Base-by-base conservation (phyloP, 1,284 basidiomycete species). In the Cryptococcus sp. region DNA sequence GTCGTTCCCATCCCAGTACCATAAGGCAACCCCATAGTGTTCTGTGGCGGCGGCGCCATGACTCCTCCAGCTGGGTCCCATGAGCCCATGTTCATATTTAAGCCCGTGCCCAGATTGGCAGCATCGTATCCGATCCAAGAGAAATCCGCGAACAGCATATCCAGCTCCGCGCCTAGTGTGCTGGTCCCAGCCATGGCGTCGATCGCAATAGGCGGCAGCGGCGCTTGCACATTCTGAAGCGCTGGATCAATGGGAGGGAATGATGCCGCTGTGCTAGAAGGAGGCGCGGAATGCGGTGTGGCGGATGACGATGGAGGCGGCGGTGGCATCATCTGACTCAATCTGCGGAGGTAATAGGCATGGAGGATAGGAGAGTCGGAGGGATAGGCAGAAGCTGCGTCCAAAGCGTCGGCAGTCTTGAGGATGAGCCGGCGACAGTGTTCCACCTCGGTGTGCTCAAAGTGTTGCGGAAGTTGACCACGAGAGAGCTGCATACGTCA, bases 381-480 rank as follows among this genome's bases (percentile, higher is more conserved):
- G 0, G 69, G 63, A 41, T 72, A 74, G 10, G 65, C 60, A 6
- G 62, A 65, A 11, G 71, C 69, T 0, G 52, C 50, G 23, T 69
- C 71, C 20, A 74, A 56, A 1, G 64, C 59, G 31, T 67, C 63
- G 2, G 69, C 70, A 0, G 69, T 65, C 53, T 68, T 69, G 39
- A 68, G 50, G 41, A 74, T 71, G 8, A 72, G 60, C n/a, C 67
- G 61, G 25, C 66, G 66, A 45, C 66, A 71, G 47, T 71, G 67
- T n/a, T 69, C 67, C 40, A 72, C 62, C 52, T 74, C 72, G 48
- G 54, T 49, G 19, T 57, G 23, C 46, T 70, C 63, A 54, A 72
- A 66, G 59, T 71, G 56, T 63, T 70, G 70, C 50, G 67, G 61
- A 56, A 71, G 62, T 38, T 67, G 66, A 6, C 62, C 58, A 16